Percentiles rank a stretch among this genome's conserved stretches.
Conservation (phyloP, 2,329 filamentous ascomycete genomes). For the Pseudogymnoascus sp. region DNA sequence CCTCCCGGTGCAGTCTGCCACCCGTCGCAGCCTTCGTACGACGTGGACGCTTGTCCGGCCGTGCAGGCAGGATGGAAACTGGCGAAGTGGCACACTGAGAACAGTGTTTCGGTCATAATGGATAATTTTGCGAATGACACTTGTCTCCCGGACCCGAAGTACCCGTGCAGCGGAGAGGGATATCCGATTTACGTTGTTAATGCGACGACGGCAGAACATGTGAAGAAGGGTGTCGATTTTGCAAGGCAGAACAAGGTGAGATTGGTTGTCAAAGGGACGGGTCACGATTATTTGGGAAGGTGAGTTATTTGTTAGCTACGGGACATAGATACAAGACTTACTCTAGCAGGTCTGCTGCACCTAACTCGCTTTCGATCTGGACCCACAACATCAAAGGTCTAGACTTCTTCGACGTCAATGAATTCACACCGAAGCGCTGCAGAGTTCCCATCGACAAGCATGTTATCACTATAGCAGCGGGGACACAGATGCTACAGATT, state of each 20-base stretch:
- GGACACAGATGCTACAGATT: constrained; percentile 41
- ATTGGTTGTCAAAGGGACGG: constrained; percentile 36
- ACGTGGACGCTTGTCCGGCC: constrained; percentile 28
- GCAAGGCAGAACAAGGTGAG: constrained; percentile 30
- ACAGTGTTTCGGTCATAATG: constrained; percentile 33
- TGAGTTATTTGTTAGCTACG: constrained; percentile 23
- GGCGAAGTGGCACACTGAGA: constrained; percentile 31
- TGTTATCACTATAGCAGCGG: constrained; percentile 45
- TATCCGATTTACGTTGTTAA: constrained; percentile 35
- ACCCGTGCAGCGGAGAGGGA: constrained; percentile 33
- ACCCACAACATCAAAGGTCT: constrained; percentile 38
- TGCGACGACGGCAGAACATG: constrained; percentile 20
- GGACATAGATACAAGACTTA: constrained; percentile 17
- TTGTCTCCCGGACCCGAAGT: constrained; percentile 36
- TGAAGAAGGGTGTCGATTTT: constrained; percentile 29
- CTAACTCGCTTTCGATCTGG: constrained; percentile 47
- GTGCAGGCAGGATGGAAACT: constrained; percentile 29
- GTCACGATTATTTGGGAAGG: constrained; percentile 33
- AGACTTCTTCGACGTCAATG: constrained; percentile 29
- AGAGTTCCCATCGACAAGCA: constrained; percentile 35
- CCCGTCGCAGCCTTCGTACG: constrained; percentile 28
- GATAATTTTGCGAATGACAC: constrained; percentile 42
- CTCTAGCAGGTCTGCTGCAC: constrained; percentile 30
- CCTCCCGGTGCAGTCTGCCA: constrained; percentile 41
- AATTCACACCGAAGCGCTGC: constrained; percentile 36